Evolutionary conservation across 108 stramenopile genomes (phyloP), one percentile per base, ranked within the genome.

Genomic region (Pseudonitzschia delicatissima): DNA sequence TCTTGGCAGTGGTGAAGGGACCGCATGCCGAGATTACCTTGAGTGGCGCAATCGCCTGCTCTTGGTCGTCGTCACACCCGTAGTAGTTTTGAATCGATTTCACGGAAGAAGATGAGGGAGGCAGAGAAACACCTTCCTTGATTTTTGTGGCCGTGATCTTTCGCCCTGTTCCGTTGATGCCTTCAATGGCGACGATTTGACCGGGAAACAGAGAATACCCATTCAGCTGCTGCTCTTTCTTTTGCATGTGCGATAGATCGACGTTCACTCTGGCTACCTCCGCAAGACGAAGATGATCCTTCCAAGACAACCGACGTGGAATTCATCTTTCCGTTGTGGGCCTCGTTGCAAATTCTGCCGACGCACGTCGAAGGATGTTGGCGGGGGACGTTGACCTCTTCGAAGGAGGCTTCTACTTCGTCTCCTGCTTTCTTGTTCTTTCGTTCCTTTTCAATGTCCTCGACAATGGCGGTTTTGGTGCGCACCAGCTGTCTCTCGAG

Each of bases 161-260:
- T 27, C 87, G 71, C 9, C 97, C 97, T 5, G 85, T 78, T 35
- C 83, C 61, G 76, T 96, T 96, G 64, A 95, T 77, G 23, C 98
- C 98, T 68, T 92, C 82, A 29, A 96, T 82, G 20, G 92, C 96
- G 18, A 99, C 95, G 47, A 97, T 92, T 81, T 99, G 98, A 21
- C 98, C 98, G 0, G 97, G 96, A 77, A 97, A 99, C 26, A 99
- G 66, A 40, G 92, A 84, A 77, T 85, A 98, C 32, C 70, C 37
- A n/a, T 55, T 6, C 32, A 9, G 53, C 8, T 55, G 29, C 53
- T 55, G 31, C 53, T 55, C 15, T 13, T 45, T 18, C 0, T 25
- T 15, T 27, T 81, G 40, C 62, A 78, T 33, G 8, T 77, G 57
- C 12, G 63, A 62, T 34, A 96, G 47, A 58, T 96, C 95, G 35